Conservation (phyloP, 2,329 filamentous ascomycete genomes). For the Colletotrichum somersetense region DNA sequence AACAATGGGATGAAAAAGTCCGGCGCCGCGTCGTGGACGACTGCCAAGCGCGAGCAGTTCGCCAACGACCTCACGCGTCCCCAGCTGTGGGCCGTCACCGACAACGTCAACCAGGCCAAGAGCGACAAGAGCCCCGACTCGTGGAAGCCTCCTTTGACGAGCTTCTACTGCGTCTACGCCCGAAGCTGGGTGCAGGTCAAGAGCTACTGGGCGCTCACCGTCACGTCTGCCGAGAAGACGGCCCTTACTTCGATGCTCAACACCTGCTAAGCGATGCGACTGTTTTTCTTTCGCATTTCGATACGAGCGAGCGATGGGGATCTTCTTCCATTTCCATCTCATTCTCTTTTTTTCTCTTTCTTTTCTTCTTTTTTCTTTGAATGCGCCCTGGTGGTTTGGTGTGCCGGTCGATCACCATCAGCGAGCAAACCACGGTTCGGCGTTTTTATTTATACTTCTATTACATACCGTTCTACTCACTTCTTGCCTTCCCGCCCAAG, state of each 20-base stretch:
- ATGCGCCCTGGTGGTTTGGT: not conserved
- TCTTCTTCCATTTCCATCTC: not conserved
- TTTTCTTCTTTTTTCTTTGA: not conserved
- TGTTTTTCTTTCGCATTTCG: not conserved
- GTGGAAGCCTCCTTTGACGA: constrained; percentile 79
- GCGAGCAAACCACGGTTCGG: not conserved
- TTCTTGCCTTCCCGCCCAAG: not conserved
- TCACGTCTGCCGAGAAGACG: constrained; percentile 79
- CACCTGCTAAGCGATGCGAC: constrained; percentile 63
- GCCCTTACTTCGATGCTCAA: constrained; percentile 74
- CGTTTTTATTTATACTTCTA: not conserved
- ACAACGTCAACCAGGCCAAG: constrained; percentile 80
- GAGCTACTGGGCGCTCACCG: constrained; percentile 74
- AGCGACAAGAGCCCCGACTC: constrained; percentile 79
- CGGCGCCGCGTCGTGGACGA: constrained; percentile 80
- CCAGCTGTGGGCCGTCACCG: constrained; percentile 84
- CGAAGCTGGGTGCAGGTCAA: constrained; percentile 84
- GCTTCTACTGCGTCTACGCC: constrained; percentile 84
- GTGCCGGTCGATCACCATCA: constrained; percentile 6
- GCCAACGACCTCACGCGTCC: constrained; percentile 83
- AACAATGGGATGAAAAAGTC: constrained; percentile 56
- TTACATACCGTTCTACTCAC: constrained; percentile 1
- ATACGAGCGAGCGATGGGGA: constrained; percentile 8
- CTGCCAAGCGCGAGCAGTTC: constrained; percentile 73
- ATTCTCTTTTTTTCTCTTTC: not conserved